A percentile compares a stretch with the other conserved stretches of the same genome.
Evolutionary conservation across 768 basidiomycete species (phyloP).

Genomic region (Phaffia tasmanica): DNA sequence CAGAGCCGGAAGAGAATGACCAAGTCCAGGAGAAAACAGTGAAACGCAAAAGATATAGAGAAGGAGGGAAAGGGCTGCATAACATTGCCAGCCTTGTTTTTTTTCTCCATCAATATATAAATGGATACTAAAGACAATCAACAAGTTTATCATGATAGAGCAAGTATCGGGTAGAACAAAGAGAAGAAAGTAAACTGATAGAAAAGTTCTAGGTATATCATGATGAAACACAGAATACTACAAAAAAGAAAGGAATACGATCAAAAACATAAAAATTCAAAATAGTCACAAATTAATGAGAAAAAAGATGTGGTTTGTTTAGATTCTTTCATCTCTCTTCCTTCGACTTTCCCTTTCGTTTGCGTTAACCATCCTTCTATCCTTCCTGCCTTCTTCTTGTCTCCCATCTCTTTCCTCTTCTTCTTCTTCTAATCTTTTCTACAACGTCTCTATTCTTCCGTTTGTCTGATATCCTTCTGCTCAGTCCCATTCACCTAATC

Average conservation of each 20-base stretch:
- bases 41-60: no score
- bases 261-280: no score
- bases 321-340: conserved; percentile 8
- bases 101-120: no score
- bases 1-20: no score
- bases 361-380: background rate
- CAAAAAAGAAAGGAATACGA: background rate
- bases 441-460: background rate
- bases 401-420: conserved; percentile 1
- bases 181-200: background rate
- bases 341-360: conserved; percentile 1
- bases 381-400: background rate
- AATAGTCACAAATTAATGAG: background rate
- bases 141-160: no score
- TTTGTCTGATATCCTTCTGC: background rate
- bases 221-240: background rate
- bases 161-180: no score
- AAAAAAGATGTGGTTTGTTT: conserved; percentile 1
- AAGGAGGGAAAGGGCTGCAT: no score
- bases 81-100: no score
- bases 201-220: background rate
- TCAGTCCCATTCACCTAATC: background rate
- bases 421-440: background rate
- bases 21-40: no score
- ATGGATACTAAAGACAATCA: no score